Evolutionary conservation across 331 rosid species (phyloP), one percentile per base, ranked within the genome.

Genomic region (Malus hybrid): DNA sequence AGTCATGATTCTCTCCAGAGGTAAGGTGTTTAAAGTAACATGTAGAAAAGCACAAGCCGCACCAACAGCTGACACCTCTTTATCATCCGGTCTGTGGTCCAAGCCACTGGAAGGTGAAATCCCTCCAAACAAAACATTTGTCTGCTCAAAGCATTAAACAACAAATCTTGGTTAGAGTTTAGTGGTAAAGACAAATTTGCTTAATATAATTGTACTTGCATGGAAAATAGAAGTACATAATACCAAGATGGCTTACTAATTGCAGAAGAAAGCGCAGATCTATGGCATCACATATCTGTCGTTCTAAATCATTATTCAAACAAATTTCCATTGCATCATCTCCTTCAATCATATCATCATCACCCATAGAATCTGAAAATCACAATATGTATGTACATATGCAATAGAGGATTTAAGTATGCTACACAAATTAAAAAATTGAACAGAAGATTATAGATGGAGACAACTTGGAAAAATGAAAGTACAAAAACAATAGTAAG

Each of bases 1-100:
- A 69, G 99, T 94, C 97, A 94, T 92, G 81, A 90, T 90, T 82
- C 83, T 88, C 85, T 92, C 99, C 76, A 85, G 87, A 62, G 97
- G 97, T 76, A 94, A 84, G 62, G 91, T 86, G 82, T 86, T 87
- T 83, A 91, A 94, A 69, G 90, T 84, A 75, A 88, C 99, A 79
- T 88, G 91, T 67, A 94, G 87, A 83, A 94, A 91, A 50, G 95
- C 90, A 81, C 99, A 94, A 44, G 93, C 95, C 54, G 96, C 93
- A 72, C 97, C 96, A 74, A 94, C 91, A 75, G 96, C 99, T 70
- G 86, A 80, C 78, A 94, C 91, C 90, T 94, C 96, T 77, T 78
- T 86, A 65, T 90, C 92, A 74, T 88, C 85, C 6, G 91, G 93
- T 70, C 86, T 87, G 70, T 69, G 74, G 44, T 82, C 79, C 57